Evolutionary conservation across 1,284 basidiomycete genomes (phyloP), one percentile per base, ranked within the genome.

Genomic region (Trichosporon asahii): DNA sequence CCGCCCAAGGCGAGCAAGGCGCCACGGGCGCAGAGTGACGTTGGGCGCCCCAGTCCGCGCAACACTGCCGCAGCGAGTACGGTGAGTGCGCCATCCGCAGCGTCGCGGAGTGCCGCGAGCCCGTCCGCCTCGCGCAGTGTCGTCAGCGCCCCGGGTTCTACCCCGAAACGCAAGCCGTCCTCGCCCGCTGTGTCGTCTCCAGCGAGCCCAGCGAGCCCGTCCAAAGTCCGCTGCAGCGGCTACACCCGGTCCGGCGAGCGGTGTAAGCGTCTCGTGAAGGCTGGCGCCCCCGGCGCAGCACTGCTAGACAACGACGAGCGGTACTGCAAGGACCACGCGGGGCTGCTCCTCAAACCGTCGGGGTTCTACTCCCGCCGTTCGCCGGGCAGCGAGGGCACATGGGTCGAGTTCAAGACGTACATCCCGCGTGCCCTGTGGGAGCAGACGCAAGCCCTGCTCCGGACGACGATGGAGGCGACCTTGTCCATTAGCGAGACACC

Each of bases 261-360:
- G 9, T 84, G 83, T 69, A 82, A 83, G 71, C 73, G 81, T 29
- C 65, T 80, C 23, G 81, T 83, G 55, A 77, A 77, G 25, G 57
- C 71, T 0, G 69, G 70, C 0, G 80, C 81, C 0, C 80, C 83
- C 3, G 33, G 70, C 18, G 66, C 75, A 35, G 55, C 33, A 14
- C 57, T 49, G 21, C 55, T 40, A 5, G 60, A 66, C 40, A 37
- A 37, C 40, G 70, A 67, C 25, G 72, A 74, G 9, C 69, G 82
- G 64, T 84, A 80, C 69, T 84, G 83, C 71, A 82, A 80, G 63
- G 81, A 82, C 73, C 83, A 84, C 73, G 79, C 80, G 18, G 76
- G 76, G 35, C 77, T 81, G 75, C 80, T 84, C 8, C 82, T 81
- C 55, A 71, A 76, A 21, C 73, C 73, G 0, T 70, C 75, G 8